Evolutionary conservation across 495 filamentous ascomycete species (phyloP), one percentile per base, ranked within the genome.

Genomic region (Aspergillus hancockii): DNA sequence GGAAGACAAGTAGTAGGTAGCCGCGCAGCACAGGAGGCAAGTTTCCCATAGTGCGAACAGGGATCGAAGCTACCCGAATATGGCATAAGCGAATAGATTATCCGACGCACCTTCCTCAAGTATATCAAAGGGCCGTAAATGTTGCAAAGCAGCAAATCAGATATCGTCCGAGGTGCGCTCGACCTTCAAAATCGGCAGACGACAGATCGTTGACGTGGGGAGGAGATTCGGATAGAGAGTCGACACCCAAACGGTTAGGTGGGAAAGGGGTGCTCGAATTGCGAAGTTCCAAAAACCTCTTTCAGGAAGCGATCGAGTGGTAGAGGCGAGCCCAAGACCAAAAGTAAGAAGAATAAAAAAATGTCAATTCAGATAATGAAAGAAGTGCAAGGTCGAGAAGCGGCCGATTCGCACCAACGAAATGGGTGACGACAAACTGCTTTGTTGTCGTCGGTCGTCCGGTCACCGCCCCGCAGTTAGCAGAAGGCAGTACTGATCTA

Each of bases 401-500:
- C 16, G n/a, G 50, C 14, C 12, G 19, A 51, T 49, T 45, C 57
- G 46, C 38, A 55, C 54, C 18, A 22, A 46, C 34, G 40, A 60
- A n/a, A 54, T 50, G 57, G 59, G 55, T 54, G 49, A 54, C 55
- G 47, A 60, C 58, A 52, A 52, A 34, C 45, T 68, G 66, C 63
- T 69, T 59, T 69, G 67, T 66, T 69, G 67, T 54, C 43, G n/a
- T 46, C 53, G 31, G 64, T 65, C 63, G 57, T 55, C 61, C 54
- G 55, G 64, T 70, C 67, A 70, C 67, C 64, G 67, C 67, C 64
- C 64, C 55, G 55, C 54, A 53, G 54, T 43, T 60, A 60, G 13
- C 40, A 55, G 47, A 45, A 54, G 54, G 46, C 54, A 30, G 45
- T 54, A 58, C 50, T 36, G 18, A 34, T 9, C 18, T 25, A 14